Base-by-base conservation (phyloP, 2,329 filamentous ascomycete species). In the Colletotrichum caudatum region DNA sequence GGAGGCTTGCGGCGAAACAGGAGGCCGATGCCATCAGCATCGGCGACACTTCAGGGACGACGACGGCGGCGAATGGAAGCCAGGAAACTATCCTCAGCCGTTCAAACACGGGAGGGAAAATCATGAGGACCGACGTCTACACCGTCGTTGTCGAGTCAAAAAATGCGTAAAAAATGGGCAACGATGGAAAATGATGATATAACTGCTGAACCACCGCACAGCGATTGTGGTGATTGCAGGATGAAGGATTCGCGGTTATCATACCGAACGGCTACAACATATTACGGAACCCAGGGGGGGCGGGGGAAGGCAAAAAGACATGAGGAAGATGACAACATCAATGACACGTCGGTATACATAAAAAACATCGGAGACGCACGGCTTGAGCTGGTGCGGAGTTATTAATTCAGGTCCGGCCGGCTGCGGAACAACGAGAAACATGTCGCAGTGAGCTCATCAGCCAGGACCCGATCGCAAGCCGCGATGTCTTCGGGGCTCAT, bases 31-130 rank as follows among this genome's bases (percentile, higher is more conserved):
- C 33, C n/a, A 26, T 33, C 11, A 64, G 50, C n/a, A 8, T 64
- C 12, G 33, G 56, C 18, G 58, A 50, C 5, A 23, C 11, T 18
- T 50, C 26, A 16, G 29, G 39, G 1, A 57, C 65, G 3, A 64
- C 65, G 3, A 35, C 9, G 1, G 3, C 37, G 3, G 51, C 58
- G 12, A 64, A 57, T 12, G 50, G n/a, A 11, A 39, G 37, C 37
- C 37, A 39, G 37, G 37, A 39, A 14, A 57, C 50, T 18, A 48
- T 41, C 14, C 39, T 48, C 58, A 68, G n/a, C 58, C 63, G 37
- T 14, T 12, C 16, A 68, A 59, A 33, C 14, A 18, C 39, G 14
- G 20, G 14, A 11, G 23, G 41, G 2, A 57, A 41, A n/a, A 57
- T 57, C 1, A 9, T 35, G 7, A 57, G 65, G 46, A 68, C 50